phyloP scores from a whole-genome alignment of 352 stramenopile genomes.

The Phytopythium boreale region DNA sequence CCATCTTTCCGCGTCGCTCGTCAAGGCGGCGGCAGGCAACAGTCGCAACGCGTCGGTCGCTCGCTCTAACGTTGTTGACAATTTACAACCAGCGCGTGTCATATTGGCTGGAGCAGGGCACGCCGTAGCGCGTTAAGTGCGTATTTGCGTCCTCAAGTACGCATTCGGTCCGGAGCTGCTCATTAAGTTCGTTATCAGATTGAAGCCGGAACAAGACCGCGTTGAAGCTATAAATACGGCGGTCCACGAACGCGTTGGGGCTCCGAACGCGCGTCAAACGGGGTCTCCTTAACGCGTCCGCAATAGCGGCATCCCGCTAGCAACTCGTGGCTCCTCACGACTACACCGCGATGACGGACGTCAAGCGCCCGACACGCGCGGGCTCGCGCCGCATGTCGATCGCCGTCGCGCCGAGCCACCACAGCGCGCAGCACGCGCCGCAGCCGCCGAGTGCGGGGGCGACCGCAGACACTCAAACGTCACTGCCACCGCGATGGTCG shows the following conservation, averaged over 20 bases:
- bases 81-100: too few relatives aligned
- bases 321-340: too few relatives aligned
- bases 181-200: not conserved
- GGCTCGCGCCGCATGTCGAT: conserved; percentile 8
- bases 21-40: too few relatives aligned
- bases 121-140: not conserved
- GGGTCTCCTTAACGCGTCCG: too few relatives aligned
- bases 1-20: too few relatives aligned
- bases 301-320: too few relatives aligned
- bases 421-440: not conserved
- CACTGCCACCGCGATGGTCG: not conserved
- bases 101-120: not conserved
- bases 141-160: not conserved
- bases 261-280: not conserved
- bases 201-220: not conserved
- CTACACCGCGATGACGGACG: not conserved
- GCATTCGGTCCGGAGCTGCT: not conserved
- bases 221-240: not conserved
- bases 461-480: conserved; percentile 3
- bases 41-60: not conserved
- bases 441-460: not conserved
- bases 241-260: not conserved
- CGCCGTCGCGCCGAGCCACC: conserved; percentile 5
- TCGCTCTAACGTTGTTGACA: too few relatives aligned
- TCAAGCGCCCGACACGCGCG: not conserved